phyloP scores from a whole-genome alignment of 2,329 filamentous ascomycete genomes.

The Nemania sp. region DNA sequence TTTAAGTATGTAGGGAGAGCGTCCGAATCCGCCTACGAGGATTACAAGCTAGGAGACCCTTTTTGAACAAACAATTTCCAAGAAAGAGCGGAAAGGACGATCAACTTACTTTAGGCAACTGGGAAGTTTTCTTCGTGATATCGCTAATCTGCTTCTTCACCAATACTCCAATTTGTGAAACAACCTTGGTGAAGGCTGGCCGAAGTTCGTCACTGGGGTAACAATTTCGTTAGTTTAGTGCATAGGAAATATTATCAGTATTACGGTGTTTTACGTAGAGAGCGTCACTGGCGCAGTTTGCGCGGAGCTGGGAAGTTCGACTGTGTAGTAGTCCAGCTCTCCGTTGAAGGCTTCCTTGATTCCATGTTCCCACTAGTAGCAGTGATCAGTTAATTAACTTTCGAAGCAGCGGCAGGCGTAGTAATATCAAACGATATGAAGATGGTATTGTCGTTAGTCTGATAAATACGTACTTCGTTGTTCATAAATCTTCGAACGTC shows the following conservation, averaged over 20 bases:
- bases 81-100: not conserved
- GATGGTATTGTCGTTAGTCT: no score
- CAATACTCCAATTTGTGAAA: slow-evolving; percentile 22
- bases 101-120: slow-evolving; percentile 22
- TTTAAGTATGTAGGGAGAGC: slow-evolving; percentile 32
- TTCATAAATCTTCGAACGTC: slow-evolving; percentile 36
- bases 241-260: not conserved
- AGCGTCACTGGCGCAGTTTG: slow-evolving; percentile 16
- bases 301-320: slow-evolving; percentile 24
- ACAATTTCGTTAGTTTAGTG: not conserved
- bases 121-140: slow-evolving; percentile 11
- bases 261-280: slow-evolving; percentile 22
- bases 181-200: slow-evolving; percentile 28
- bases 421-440: no score
- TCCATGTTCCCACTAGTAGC: slow-evolving; percentile 34
- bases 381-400: not conserved
- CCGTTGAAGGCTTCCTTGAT: slow-evolving; percentile 32
- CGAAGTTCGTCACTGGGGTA: slow-evolving; percentile 21
- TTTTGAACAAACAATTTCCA: not conserved
- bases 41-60: slow-evolving; percentile 29
- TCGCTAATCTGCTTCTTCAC: slow-evolving; percentile 28
- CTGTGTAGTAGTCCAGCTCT: slow-evolving; percentile 3
- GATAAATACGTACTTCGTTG: slow-evolving; percentile 23
- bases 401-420: no score
- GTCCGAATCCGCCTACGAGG: slow-evolving; percentile 41